Conservation (phyloP, 352 stramenopile species). For the Phytophthora ramorum region DNA sequence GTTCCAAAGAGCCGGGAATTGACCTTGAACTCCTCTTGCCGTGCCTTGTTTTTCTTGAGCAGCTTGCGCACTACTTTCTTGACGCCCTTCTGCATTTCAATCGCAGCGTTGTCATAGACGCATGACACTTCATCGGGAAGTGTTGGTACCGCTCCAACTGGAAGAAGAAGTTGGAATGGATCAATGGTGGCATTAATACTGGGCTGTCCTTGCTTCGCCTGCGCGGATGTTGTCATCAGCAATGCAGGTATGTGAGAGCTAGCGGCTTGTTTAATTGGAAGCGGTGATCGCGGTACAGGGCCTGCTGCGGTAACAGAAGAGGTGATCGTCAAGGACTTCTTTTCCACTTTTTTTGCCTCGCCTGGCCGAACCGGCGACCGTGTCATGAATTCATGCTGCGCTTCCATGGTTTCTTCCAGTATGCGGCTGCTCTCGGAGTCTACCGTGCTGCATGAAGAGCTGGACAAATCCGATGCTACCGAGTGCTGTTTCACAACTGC, state of each 20-base stretch:
- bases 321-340: neutral
- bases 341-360: slow-evolving; percentile 16
- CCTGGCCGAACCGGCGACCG: neutral
- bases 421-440: slow-evolving; percentile 28
- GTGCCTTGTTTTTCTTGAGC: slow-evolving; percentile 62
- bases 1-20: slow-evolving; percentile 81
- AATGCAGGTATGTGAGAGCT: neutral
- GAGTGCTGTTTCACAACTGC: slow-evolving; percentile 19
- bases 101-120: slow-evolving; percentile 65
- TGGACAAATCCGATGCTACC: slow-evolving; percentile 17
- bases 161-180: slow-evolving; percentile 59
- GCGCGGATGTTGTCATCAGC: neutral
- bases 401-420: slow-evolving; percentile 19
- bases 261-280: neutral
- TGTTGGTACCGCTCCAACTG: slow-evolving; percentile 49
- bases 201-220: neutral
- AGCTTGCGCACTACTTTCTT: slow-evolving; percentile 75
- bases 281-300: neutral
- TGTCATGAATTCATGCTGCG: neutral
- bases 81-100: slow-evolving; percentile 77
- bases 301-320: neutral
- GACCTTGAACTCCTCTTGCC: slow-evolving; percentile 83
- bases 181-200: slow-evolving; percentile 33
- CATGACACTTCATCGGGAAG: slow-evolving; percentile 62
- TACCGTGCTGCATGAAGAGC: slow-evolving; percentile 30